Evolutionary conservation across 2,329 filamentous ascomycete species (phyloP).

Genomic region (Fusarium sp.): DNA sequence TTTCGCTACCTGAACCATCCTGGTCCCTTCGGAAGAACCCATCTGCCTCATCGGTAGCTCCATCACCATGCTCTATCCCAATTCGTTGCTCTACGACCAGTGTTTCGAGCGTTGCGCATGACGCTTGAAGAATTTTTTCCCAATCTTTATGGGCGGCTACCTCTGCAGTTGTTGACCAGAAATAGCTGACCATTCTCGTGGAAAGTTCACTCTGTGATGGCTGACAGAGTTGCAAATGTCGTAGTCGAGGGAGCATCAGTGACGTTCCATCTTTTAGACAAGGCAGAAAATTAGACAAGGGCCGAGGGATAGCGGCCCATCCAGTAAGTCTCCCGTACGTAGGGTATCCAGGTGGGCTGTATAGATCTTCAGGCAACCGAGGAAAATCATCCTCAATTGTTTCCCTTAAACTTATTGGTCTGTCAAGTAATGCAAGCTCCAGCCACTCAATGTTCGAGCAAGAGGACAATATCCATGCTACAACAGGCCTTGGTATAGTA

Average conservation of each 20-base stretch:
- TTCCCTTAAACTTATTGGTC: rapidly evolving
- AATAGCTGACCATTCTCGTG: not conserved
- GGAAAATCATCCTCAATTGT: not conserved
- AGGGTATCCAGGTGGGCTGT: not conserved
- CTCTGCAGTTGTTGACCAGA: not conserved
- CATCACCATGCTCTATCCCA: not conserved
- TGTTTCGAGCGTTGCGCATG: too few relatives aligned
- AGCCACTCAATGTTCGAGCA: not conserved
- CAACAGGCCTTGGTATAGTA: not conserved
- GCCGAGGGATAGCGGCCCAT: not conserved
- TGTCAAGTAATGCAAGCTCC: not conserved
- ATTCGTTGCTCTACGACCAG: not conserved
- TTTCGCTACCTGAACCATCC: not conserved
- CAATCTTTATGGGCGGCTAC: not conserved
- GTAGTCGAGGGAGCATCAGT: not conserved
- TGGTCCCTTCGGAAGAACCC: not conserved
- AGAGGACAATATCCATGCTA: not conserved
- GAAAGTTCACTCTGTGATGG: not conserved
- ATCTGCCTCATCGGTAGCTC: not conserved
- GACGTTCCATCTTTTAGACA: not conserved
- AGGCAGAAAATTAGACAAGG: not conserved
- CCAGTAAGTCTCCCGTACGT: not conserved
- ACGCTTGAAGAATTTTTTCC: too few relatives aligned
- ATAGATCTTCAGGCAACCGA: not conserved
- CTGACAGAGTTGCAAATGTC: not conserved